phyloP scores from a whole-genome alignment of 345 rosid species.

The Mallotus nudiflorus region DNA sequence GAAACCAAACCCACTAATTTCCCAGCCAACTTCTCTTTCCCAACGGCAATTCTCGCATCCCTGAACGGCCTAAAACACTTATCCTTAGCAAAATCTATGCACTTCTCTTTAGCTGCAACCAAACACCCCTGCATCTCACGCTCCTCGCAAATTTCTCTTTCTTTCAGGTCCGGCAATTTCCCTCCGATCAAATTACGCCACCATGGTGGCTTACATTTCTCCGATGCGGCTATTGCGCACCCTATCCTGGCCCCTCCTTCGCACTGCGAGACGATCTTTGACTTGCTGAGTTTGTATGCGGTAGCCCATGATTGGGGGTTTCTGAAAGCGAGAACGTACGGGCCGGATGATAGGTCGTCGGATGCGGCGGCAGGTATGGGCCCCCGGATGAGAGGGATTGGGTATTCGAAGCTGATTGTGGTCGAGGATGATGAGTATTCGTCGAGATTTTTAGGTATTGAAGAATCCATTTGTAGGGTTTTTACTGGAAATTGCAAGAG shows the following conservation, averaged over 20 bases:
- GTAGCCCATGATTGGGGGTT: constrained; percentile 58
- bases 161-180: constrained; percentile 46
- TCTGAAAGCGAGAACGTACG: constrained; percentile 68
- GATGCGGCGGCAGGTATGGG: constrained; percentile 46
- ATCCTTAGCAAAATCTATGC: constrained; percentile 56
- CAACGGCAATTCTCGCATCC: constrained; percentile 61
- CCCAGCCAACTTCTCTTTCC: constrained; percentile 26
- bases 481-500: too few species aligned
- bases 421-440: constrained; percentile 71
- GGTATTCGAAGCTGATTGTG: constrained; percentile 47
- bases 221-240: constrained; percentile 76
- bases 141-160: constrained; percentile 72
- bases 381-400: constrained; percentile 68
- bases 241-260: constrained; percentile 78
- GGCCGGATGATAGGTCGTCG: constrained; percentile 45
- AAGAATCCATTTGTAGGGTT: constrained; percentile 18
- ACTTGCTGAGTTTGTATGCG: constrained; percentile 47
- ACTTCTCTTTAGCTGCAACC: constrained; percentile 61
- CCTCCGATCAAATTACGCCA: constrained; percentile 50
- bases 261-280: constrained; percentile 61
- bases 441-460: constrained; percentile 27
- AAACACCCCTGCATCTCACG: constrained; percentile 70
- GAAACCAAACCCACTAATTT: constrained; percentile 46
- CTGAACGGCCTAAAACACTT: constrained; percentile 55
- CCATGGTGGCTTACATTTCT: constrained; percentile 78